Base-by-base conservation (phyloP, 495 filamentous ascomycete genomes). In the Haplographium delicatum region DNA sequence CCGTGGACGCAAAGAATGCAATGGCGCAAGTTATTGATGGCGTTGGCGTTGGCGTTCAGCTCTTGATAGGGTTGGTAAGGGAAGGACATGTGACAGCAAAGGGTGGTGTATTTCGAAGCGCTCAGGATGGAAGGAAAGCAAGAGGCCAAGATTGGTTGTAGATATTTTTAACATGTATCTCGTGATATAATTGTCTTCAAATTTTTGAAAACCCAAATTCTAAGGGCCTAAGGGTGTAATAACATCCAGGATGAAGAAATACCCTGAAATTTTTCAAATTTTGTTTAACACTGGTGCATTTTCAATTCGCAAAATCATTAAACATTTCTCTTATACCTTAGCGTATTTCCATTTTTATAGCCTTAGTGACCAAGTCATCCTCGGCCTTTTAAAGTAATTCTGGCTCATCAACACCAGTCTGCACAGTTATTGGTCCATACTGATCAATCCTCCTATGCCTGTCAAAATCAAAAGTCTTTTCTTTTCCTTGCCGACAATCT, bases 331-430 rank as follows among this genome's bases (percentile, higher is more conserved):
- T n/a, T n/a, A n/a, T n/a, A n/a, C n/a, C n/a, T n/a, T n/a, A n/a
- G n/a, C n/a, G n/a, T n/a, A n/a, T n/a, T n/a, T n/a, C n/a, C n/a
- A n/a, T n/a, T n/a, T n/a, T n/a, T n/a, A n/a, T n/a, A n/a, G n/a
- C n/a, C n/a, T n/a, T n/a, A n/a, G n/a, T n/a, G n/a, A n/a, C n/a
- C n/a, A n/a, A n/a, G n/a, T n/a, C n/a, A n/a, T n/a, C n/a, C n/a
- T n/a, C n/a, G n/a, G n/a, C n/a, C 4, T 43, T n/a, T 24, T 39
- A 54, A 4, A 59, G 24, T 7, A 55, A 26, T n/a, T 48, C 43
- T 1, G 72, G 71, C 60, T 76, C 71, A 18, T 72, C 59, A 13
- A 73, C 68, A 13, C 73, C 73, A 3, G 68, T 69, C 46, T 68
- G 71, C 27, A 58, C 31, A 1, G 59, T 49, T 44, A 76, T 69